Evolutionary conservation across 345 rosid genomes (phyloP), one percentile per base, ranked within the genome.

Genomic region (Laguncularia racemosa): DNA sequence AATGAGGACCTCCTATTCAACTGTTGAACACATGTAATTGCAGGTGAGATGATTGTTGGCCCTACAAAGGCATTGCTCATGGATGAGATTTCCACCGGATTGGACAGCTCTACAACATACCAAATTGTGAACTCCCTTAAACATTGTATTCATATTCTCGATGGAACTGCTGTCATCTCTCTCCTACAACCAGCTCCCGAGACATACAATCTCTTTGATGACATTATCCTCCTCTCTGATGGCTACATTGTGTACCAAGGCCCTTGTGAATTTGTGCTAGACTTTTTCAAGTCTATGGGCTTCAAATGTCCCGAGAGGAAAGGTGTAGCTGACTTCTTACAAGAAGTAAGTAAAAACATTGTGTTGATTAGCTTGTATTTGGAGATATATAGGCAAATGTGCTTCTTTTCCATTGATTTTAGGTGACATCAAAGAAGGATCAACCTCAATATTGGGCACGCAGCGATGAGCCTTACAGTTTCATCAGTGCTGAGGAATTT

Each of bases 131-230:
- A 73, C 59, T 70, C 73, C 3, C 53, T 77, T 20, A 67, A 60
- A 52, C 73, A 77, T 20, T 64, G 43, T 13, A 58, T 65, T 55
- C 78, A 73, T 54, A 62, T 68, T 47, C 55, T 70, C 9, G 59
- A 71, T 53, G 71, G 69, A 59, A 77, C 82, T 53, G 71, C 74
- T 52, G 61, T 67, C 40, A 59, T 77, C 17, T 73, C 82, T 10
- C 76, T 77, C 40, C 78, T 73, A 38, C 82, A 77, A 71, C 82
- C 82, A 6, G 73, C 82, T 15, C 78, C 78, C 0, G 78, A 77
- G 58, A 73, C 78, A 11, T 68, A 61, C 45, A 44, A 68, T 8
- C 67, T 68, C 49, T 68, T 68, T 44, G 72, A 68, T 61, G 72
- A 68, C 43, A 52, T 68, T 48, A 68, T 68, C 16, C 72, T 68